These are phyloP conservation scores for Colletotrichum sansevieriae DNA, from an alignment of 2,329 filamentous ascomycete genomes.

Conservation along the genomic window DNA sequence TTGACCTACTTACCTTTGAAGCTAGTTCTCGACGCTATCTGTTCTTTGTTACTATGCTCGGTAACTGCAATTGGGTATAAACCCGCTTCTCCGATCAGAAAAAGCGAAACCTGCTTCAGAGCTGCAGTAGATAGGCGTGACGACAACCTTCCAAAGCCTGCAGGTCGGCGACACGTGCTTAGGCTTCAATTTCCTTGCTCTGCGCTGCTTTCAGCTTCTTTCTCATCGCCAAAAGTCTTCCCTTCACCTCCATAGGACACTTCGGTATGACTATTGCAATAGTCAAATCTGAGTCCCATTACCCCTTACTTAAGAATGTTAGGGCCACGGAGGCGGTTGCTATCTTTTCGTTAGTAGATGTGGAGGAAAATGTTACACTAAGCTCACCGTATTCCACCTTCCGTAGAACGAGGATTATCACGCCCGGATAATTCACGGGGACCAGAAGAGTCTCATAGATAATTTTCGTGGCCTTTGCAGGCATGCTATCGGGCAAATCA, in stretches of 20 bases:
- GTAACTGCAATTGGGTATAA: background rate
- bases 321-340: background rate
- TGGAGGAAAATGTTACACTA: conserved; percentile 2
- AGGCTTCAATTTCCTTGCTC: no score
- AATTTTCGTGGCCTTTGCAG: background rate
- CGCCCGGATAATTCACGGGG: background rate
- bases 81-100: background rate
- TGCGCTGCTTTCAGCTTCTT: no score
- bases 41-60: background rate
- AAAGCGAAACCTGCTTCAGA: background rate
- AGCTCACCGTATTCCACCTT: background rate
- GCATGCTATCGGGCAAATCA: background rate
- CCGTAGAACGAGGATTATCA: background rate
- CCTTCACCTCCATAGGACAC: no score
- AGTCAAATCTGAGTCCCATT: background rate
- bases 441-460: background rate
- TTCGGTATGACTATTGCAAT: no score
- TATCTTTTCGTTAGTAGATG: background rate
- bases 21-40: background rate
- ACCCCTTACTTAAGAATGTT: background rate
- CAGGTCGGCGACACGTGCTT: no score
- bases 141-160: background rate
- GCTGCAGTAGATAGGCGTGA: background rate
- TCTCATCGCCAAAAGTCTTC: no score
- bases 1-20: background rate